These are phyloP conservation scores for Pseudocercospora crystallina DNA, from an alignment of 2,329 filamentous ascomycete genomes.

Conservation along the genomic window DNA sequence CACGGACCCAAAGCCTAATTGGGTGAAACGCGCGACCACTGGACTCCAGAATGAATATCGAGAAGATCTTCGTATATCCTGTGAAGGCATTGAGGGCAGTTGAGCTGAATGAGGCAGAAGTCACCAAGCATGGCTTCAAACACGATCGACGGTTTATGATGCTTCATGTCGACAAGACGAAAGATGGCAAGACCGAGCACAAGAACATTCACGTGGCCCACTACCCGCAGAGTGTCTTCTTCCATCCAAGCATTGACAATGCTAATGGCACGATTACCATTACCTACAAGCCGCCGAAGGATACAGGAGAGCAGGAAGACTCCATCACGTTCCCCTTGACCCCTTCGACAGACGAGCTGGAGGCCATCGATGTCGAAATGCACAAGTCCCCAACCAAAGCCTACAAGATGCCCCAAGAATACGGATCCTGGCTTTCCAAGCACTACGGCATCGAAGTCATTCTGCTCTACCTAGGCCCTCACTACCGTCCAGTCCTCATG, in stretches of 20 bases:
- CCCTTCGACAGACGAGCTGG: constrained; percentile 39
- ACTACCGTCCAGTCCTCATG: constrained; percentile 44
- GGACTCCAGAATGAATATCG: constrained; percentile 27
- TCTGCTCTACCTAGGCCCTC: constrained; percentile 45
- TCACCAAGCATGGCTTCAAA: constrained; percentile 47
- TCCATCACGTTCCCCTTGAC: constrained; percentile 41
- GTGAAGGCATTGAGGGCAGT: constrained; percentile 48
- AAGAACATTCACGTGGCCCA: constrained; percentile 45
- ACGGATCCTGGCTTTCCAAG: constrained; percentile 45
- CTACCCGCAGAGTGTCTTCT: constrained; percentile 43
- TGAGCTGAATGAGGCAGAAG: constrained; percentile 38
- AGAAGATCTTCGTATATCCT: constrained; percentile 48
- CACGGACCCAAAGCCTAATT: too few relatives aligned
- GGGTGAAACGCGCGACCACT: not conserved
- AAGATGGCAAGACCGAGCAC: constrained; percentile 26
- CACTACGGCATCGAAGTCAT: constrained; percentile 47
- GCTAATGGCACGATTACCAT: constrained; percentile 38
- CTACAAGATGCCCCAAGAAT: constrained; percentile 44
- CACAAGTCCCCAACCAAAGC: constrained; percentile 44
- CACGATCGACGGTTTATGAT: constrained; percentile 48
- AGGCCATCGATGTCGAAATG: constrained; percentile 43
- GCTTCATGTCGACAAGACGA: constrained; percentile 38
- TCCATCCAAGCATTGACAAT: constrained; percentile 39
- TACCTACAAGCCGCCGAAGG: constrained; percentile 38
- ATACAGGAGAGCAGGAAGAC: constrained; percentile 21